Evolutionary conservation across 371 early-diverging fungal species (phyloP).

Genomic region (Rhizopus stolonifer): DNA sequence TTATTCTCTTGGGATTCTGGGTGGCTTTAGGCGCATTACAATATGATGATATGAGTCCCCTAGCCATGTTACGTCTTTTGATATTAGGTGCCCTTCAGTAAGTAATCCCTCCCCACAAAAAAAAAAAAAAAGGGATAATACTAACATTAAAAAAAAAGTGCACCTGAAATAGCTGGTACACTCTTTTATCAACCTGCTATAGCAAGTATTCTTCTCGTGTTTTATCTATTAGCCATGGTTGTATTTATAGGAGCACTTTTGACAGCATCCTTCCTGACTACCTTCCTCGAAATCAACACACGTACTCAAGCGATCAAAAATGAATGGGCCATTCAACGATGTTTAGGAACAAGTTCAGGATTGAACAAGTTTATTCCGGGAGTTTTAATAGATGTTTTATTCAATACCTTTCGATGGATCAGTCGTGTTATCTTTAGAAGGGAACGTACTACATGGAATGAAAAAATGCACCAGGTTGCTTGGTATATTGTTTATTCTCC

Average conservation of each 20-base stretch:
- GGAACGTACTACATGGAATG: constrained; percentile 19
- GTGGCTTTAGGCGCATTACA: constrained; percentile 39
- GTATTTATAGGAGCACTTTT: constrained; percentile 31
- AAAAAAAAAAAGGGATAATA: neutral
- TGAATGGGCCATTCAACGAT: constrained; percentile 22
- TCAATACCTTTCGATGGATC: constrained; percentile 19
- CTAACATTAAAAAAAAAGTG: constrained; percentile 16
- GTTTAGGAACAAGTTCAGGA: constrained; percentile 8
- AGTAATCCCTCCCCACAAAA: constrained; percentile 18
- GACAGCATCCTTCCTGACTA: constrained; percentile 39
- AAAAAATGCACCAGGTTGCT: constrained; percentile 32
- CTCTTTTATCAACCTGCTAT: constrained; percentile 34
- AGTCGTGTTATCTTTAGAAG: constrained; percentile 8
- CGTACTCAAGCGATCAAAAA: constrained; percentile 19
- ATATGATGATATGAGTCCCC: constrained; percentile 28
- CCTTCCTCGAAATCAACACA: constrained; percentile 26
- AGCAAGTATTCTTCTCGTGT: constrained; percentile 31
- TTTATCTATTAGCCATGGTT: constrained; percentile 36
- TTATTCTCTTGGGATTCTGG: constrained; percentile 39
- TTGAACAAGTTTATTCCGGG: constrained; percentile 31
- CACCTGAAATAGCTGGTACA: constrained; percentile 41
- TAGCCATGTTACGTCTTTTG: constrained; percentile 32
- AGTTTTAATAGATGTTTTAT: constrained; percentile 28
- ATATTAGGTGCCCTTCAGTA: constrained; percentile 48
- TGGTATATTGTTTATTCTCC: constrained; percentile 45